Percentiles rank a stretch among this genome's conserved stretches.
Evolutionary conservation across 495 filamentous ascomycete species (phyloP).

Genomic region (Penicillium salamii): DNA sequence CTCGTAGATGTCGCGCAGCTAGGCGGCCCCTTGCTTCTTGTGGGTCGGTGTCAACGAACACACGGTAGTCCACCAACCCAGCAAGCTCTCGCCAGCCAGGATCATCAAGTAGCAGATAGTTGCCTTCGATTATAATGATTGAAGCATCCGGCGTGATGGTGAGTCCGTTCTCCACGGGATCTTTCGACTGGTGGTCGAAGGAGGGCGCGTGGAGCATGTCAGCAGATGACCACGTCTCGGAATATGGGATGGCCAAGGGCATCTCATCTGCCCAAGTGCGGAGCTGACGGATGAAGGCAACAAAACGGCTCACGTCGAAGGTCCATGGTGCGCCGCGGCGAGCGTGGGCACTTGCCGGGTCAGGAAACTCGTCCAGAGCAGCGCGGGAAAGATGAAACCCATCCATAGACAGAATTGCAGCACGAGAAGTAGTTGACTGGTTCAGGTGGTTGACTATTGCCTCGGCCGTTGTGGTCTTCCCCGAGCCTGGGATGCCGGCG

Average conservation of each 20-base stretch:
- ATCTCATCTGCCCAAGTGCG: conserved; percentile 24
- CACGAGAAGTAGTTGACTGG: conserved; percentile 2
- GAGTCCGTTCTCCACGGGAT: conserved; percentile 36
- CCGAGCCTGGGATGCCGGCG: conserved; percentile 45
- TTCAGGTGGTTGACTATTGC: conserved; percentile 34
- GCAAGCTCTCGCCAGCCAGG: conserved; percentile 28
- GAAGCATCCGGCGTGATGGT: conserved; percentile 27
- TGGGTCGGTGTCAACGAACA: conserved; percentile 38
- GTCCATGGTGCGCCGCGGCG: conserved; percentile 44
- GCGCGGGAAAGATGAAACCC: conserved; percentile 40
- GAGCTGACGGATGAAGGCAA: conserved; percentile 23
- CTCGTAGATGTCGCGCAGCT: conserved; percentile 34
- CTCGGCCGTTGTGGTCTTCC: conserved; percentile 47
- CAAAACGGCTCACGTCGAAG: conserved; percentile 33
- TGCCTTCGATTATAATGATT: conserved; percentile 41
- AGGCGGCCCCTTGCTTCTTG: conserved; percentile 31
- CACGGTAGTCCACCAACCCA: conserved; percentile 25
- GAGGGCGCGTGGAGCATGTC: conserved; percentile 28
- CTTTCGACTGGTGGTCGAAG: conserved; percentile 41
- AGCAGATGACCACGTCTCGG: background rate
- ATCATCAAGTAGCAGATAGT: conserved; percentile 34
- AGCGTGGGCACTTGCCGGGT: conserved; percentile 33
- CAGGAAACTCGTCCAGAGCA: conserved; percentile 33
- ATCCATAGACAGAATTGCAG: conserved; percentile 39
- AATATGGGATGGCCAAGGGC: conserved; percentile 8